These are phyloP conservation scores for Aspergillus quadricinctus DNA, from an alignment of 2,329 filamentous ascomycete species.

Conservation along the genomic window DNA sequence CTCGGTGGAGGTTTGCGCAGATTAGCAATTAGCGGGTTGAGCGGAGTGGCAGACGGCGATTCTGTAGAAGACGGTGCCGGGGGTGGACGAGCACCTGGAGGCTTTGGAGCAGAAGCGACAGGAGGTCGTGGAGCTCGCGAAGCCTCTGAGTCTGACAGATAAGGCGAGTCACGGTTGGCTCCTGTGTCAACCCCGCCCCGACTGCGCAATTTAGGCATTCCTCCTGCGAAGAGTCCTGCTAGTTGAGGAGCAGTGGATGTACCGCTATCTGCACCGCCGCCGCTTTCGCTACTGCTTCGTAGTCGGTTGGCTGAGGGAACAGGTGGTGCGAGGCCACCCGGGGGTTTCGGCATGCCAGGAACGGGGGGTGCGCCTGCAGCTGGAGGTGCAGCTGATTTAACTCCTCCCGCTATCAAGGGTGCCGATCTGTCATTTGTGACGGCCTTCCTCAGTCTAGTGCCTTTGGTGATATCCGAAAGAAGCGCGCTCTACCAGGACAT, in stretches of 20 bases:
- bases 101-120: constrained; percentile 32
- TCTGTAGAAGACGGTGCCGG: constrained; percentile 47
- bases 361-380: constrained; percentile 56
- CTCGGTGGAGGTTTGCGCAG: constrained; percentile 55
- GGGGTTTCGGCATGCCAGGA: constrained; percentile 21
- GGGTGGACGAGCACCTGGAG: constrained; percentile 52
- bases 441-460: constrained; percentile 73
- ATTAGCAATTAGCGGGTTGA: constrained; percentile 51
- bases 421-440: constrained; percentile 91
- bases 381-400: constrained; percentile 72
- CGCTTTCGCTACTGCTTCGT: constrained; percentile 75
- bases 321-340: constrained; percentile 50
- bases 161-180: constrained; percentile 66
- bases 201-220: constrained; percentile 93
- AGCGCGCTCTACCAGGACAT: constrained; percentile 66
- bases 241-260: constrained; percentile 69
- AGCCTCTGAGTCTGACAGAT: constrained; percentile 73
- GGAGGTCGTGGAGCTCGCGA: constrained; percentile 36
- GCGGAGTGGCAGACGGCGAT: constrained; percentile 46
- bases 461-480: constrained; percentile 82
- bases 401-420: constrained; percentile 58
- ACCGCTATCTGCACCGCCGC: constrained; percentile 41
- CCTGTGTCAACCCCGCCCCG: constrained; percentile 76
- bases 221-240: constrained; percentile 82
- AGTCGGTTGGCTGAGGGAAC: constrained; percentile 61